Base-by-base conservation (phyloP, 2,329 filamentous ascomycete species). In the Paramyrothecium roridum region DNA sequence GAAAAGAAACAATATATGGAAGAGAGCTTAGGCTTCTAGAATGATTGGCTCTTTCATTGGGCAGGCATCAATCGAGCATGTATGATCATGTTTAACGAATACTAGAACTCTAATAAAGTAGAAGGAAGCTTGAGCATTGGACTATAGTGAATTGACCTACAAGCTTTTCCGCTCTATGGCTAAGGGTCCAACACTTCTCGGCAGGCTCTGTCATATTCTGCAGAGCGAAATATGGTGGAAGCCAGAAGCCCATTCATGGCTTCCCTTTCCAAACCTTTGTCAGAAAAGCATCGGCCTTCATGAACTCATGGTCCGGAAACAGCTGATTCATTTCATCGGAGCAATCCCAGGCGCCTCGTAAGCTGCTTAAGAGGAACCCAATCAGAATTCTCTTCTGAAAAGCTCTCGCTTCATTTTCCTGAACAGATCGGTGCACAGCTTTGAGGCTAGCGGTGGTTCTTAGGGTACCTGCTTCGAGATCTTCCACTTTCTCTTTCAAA, bases 401-500 rank as follows among this genome's bases (percentile, higher is more conserved):
- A n/a, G 54, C 54, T 1, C 68, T 56, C 0, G 63, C 56, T 1
- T 60, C 21, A 3, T 67, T 64, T 0, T 54, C 33, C 0, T 63
- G 57, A 19, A 63, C 55, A 3, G 58, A 48, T 8, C 58, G 61
- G 16, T 67, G 65, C 0, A 56, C 40, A 0, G 61, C 37, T 3
- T 55, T 19, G 0, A 52, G 60, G 2, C 65, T 48, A 60, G 59
- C 58, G 20, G 26, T 76, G 63, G 20, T 65, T 55, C 64, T 64
- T 13, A 67, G 23, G 1, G 54, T 22, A 0, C 57, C 59, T 2
- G 55, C 58, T 21, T 63, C 50, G 26, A 68, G 59, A 11, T 68
- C 64, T 3, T 62, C 45, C 0, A 48, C 30, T 2, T 56, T 57
- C 1, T 65, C 51, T 12, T 51, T 59, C 16, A 61, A 59, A 0